A percentile compares a stretch with the other conserved stretches of the same genome.
These are phyloP conservation scores for Nothopassalora personata DNA, from an alignment of 2,329 filamentous ascomycete genomes.

Conservation along the genomic window DNA sequence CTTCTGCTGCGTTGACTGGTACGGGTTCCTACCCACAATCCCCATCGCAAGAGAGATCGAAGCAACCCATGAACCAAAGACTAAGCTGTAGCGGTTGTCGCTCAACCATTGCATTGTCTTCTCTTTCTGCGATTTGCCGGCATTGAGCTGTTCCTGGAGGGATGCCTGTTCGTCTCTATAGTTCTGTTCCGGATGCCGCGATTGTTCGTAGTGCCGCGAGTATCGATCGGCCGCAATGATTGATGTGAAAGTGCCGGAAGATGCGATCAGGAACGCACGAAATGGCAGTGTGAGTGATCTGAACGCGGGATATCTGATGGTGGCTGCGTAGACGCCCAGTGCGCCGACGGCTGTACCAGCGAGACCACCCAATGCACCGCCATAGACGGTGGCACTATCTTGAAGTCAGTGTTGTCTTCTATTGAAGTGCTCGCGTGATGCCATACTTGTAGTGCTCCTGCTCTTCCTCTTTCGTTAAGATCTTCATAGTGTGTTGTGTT, in stretches of 20 bases:
- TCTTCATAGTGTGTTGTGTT: slow-evolving; percentile 65
- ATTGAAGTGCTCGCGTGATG: slow-evolving; percentile 4
- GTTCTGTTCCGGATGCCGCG: slow-evolving; percentile 60
- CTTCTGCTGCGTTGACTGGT: slow-evolving; percentile 73
- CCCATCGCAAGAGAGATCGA: slow-evolving; percentile 70
- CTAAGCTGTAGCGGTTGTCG: slow-evolving; percentile 79
- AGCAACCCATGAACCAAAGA: slow-evolving; percentile 74
- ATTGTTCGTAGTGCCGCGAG: slow-evolving; percentile 65
- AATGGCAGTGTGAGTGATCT: slow-evolving; percentile 80
- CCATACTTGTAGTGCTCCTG: slow-evolving; percentile 69
- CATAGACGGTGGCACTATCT: slow-evolving; percentile 65
- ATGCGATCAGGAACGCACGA: slow-evolving; percentile 83
- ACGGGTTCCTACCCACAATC: slow-evolving; percentile 71
- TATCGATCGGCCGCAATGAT: slow-evolving; percentile 80
- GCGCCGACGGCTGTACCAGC: slow-evolving; percentile 63
- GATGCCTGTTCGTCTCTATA: slow-evolving; percentile 62
- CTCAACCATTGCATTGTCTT: slow-evolving; percentile 67
- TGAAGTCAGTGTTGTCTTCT: slow-evolving; percentile 6
- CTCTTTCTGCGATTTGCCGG: slow-evolving; percentile 53
- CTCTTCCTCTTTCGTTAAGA: slow-evolving; percentile 92
- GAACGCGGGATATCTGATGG: slow-evolving; percentile 69
- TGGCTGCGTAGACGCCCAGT: slow-evolving; percentile 62
- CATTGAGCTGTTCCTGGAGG: slow-evolving; percentile 49
- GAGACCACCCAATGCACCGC: slow-evolving; percentile 68
- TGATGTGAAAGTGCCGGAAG: slow-evolving; percentile 68